A percentile compares a stretch with the other conserved stretches of the same genome.
Evolutionary conservation across 208 protist species (phyloP).

Genomic region (Acanthamoeba triangularis): DNA sequence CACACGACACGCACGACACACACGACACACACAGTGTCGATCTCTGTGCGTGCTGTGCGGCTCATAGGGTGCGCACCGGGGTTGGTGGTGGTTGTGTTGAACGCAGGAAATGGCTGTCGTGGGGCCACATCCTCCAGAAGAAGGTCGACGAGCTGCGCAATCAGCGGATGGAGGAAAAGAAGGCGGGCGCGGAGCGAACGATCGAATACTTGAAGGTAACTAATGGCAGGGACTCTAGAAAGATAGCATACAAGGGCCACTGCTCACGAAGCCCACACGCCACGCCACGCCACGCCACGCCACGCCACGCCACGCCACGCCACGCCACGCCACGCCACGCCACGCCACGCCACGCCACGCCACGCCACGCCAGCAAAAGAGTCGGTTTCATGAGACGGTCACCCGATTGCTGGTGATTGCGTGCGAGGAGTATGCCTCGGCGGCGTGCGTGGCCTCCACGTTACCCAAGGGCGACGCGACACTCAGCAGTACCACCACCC

Average conservation of each 20-base stretch:
- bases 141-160: constrained; percentile 42
- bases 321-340: too few species aligned
- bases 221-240: neutral
- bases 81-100: neutral
- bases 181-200: neutral
- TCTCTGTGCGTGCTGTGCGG: neutral
- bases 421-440: constrained; percentile 68
- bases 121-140: constrained; percentile 55
- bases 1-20: too few species aligned
- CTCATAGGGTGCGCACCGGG: neutral
- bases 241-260: too few species aligned
- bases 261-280: neutral
- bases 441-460: neutral
- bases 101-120: constrained; percentile 35
- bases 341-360: too few species aligned
- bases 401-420: constrained; percentile 59
- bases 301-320: too few species aligned
- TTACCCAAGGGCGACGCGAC: neutral
- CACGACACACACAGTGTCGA: too few species aligned
- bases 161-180: neutral
- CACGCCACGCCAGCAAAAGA: neutral
- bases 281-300: too few species aligned
- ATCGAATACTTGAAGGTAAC: constrained; percentile 18
- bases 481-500: neutral
- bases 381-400: constrained; percentile 2